These are phyloP conservation scores for Cryptococcus sp. DNA, from an alignment of 1,284 basidiomycete genomes.

Conservation along the genomic window DNA sequence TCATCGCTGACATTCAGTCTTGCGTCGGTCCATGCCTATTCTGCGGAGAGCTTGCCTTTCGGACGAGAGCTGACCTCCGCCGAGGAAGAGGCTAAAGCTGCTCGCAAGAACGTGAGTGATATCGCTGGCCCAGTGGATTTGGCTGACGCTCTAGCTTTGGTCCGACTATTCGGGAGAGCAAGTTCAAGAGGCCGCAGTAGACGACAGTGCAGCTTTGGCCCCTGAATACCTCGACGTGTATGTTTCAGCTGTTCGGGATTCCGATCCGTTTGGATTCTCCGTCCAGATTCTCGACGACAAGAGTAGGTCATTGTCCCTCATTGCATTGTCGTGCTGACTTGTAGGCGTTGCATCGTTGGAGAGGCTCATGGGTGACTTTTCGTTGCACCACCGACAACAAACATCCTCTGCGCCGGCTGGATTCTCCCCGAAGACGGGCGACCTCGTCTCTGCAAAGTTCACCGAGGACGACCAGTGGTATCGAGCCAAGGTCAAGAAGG, in stretches of 20 bases:
- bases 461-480: constrained; percentile 80
- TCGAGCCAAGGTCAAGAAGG: constrained; percentile 76
- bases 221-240: constrained; percentile 85
- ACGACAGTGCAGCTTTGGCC: constrained; percentile 57
- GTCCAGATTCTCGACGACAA: constrained; percentile 79
- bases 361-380: constrained; percentile 89
- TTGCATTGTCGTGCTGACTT: background rate
- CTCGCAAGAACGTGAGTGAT: constrained; percentile 67
- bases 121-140: background rate
- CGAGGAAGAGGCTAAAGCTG: constrained; percentile 74
- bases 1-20: constrained; percentile 42
- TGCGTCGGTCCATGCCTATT: constrained; percentile 79
- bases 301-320: constrained; percentile 52
- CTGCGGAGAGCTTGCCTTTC: constrained; percentile 75
- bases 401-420: constrained; percentile 53
- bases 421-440: constrained; percentile 74
- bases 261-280: constrained; percentile 75
- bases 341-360: constrained; percentile 83
- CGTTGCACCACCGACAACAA: constrained; percentile 68
- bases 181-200: constrained; percentile 44
- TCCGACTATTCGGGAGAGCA: constrained; percentile 69
- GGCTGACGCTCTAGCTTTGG: constrained; percentile 63
- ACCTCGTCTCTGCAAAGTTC: constrained; percentile 72
- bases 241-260: constrained; percentile 78
- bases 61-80: constrained; percentile 73